Percentiles rank a stretch among this genome's conserved stretches.
Conservation (phyloP, 78 protist genomes). For the Bodo saltans region DNA sequence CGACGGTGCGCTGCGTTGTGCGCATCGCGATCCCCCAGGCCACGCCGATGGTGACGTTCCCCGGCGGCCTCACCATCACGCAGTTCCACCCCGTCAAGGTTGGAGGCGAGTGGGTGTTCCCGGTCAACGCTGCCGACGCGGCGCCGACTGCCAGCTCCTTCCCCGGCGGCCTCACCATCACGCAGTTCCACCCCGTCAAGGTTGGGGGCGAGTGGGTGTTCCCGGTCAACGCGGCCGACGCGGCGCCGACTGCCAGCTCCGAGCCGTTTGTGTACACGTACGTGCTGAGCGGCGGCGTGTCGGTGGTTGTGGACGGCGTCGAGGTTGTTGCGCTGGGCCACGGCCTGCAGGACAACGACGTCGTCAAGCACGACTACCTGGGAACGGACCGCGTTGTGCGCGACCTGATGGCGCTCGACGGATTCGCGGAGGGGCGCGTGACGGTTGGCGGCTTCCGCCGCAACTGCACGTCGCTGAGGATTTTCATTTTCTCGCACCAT, state of each 20-base stretch:
- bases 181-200: slow-evolving; percentile 61
- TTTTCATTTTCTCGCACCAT: too few species aligned
- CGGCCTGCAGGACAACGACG: too few species aligned
- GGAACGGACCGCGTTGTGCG: too few species aligned
- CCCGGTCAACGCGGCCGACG: slow-evolving; percentile 33
- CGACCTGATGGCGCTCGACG: too few species aligned
- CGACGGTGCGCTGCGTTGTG: slow-evolving; percentile 45
- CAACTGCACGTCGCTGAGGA: too few species aligned
- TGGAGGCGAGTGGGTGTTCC: slow-evolving; percentile 48
- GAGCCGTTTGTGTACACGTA: slow-evolving; percentile 45
- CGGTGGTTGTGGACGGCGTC: slow-evolving; percentile 25
- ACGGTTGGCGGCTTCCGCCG: too few species aligned
- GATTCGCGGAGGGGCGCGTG: too few species aligned
- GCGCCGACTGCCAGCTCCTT: too few species aligned
- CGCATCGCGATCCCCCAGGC: too few species aligned
- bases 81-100: slow-evolving; percentile 57
- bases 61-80: slow-evolving; percentile 51
- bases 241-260: too few species aligned
- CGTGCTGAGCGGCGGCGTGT: slow-evolving; percentile 33
- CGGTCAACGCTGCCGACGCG: slow-evolving; percentile 21
- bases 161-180: slow-evolving; percentile 54
- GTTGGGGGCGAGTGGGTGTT: slow-evolving; percentile 41
- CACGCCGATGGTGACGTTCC: slow-evolving; percentile 43
- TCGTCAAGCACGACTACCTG: too few species aligned
- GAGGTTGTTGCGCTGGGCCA: slow-evolving; percentile 48